Base-by-base conservation (phyloP, 805 yeast genomes). In the Wickerhamomyces alni region DNA sequence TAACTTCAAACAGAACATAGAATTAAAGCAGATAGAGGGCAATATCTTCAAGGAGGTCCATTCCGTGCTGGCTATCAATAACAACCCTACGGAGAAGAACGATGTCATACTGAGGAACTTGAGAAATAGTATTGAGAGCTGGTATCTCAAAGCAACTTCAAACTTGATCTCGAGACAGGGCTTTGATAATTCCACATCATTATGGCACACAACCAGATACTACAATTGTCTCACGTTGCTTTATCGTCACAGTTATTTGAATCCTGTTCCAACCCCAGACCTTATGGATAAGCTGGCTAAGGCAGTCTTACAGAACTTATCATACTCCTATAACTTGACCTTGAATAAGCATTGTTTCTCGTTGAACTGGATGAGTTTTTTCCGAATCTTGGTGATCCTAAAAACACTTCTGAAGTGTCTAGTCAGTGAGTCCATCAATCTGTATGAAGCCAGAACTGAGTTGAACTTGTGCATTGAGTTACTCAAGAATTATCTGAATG, bases 281-380 rank as follows among this genome's bases (percentile, higher is more conserved):
- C 60, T 64, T 6, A 40, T 74, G 27, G 61, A 67, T n/a, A 57
- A 61, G 11, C 45, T 74, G 35, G 73, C 76, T 0, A 68, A 67
- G 31, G 65, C 66, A 13, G 70, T 75, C 39, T 49, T 72, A 12
- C 68, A 70, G 35, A 67, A 70, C 11, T 51, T 72, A 33, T 66
- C 74, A 16, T 68, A 65, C 47, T 68, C 73, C 1, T 72, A 72
- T 54, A 65, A 62, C 31, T 50, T 72, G 5, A 71, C 65, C 54
- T 60, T 65, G 30, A 63, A 71, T 25, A 68, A 40, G 31, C 34
- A 63, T 36, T 46, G 65, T 35, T 52, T 70, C 18, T 75, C 77
- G 1, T 51, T 67, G 36, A 71, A 70, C 39, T 74, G 79, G 79
- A 63, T 72, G 29, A 66, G 74, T 1, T 55, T 73, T n/a, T 71